A percentile compares a stretch with the other conserved stretches of the same genome.
Conservation (phyloP, 768 basidiomycete species). For the Agaricus sinodeliciosus region DNA sequence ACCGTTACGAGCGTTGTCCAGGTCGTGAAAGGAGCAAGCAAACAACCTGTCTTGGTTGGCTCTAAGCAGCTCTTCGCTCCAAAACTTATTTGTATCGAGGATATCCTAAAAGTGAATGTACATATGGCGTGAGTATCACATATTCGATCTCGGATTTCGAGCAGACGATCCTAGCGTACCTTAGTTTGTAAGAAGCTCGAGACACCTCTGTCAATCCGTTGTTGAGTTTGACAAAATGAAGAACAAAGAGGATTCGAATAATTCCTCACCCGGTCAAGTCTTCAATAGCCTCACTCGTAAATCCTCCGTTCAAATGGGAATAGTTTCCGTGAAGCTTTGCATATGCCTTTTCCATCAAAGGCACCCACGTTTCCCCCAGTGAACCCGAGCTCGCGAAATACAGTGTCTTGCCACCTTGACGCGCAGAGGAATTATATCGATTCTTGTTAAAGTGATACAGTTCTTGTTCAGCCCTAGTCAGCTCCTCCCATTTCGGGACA, state of each 20-base stretch:
- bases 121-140: background rate
- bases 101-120: slow-evolving; percentile 29
- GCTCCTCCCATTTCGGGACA: slow-evolving; percentile 45
- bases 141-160: background rate
- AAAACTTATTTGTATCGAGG: slow-evolving; percentile 42
- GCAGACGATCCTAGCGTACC: slow-evolving; percentile 15
- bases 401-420: slow-evolving; percentile 41
- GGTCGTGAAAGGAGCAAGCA: slow-evolving; percentile 39
- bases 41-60: slow-evolving; percentile 49
- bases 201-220: slow-evolving; percentile 27
- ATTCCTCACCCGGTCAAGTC: slow-evolving; percentile 46
- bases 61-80: slow-evolving; percentile 44
- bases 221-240: background rate
- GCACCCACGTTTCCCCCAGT: slow-evolving; percentile 49
- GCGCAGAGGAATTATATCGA: slow-evolving; percentile 35
- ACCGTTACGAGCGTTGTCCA: slow-evolving; percentile 27
- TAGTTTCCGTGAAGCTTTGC: slow-evolving; percentile 49
- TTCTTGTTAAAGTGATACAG: slow-evolving; percentile 48
- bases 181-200: slow-evolving; percentile 37
- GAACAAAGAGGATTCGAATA: background rate
- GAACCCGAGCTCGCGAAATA: slow-evolving; percentile 45
- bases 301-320: slow-evolving; percentile 27
- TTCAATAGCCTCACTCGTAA: slow-evolving; percentile 43
- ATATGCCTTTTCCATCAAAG: slow-evolving; percentile 54
- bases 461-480: slow-evolving; percentile 31